Base-by-base conservation (phyloP, 345 rosid genomes). In the Moricandia arvensis region DNA sequence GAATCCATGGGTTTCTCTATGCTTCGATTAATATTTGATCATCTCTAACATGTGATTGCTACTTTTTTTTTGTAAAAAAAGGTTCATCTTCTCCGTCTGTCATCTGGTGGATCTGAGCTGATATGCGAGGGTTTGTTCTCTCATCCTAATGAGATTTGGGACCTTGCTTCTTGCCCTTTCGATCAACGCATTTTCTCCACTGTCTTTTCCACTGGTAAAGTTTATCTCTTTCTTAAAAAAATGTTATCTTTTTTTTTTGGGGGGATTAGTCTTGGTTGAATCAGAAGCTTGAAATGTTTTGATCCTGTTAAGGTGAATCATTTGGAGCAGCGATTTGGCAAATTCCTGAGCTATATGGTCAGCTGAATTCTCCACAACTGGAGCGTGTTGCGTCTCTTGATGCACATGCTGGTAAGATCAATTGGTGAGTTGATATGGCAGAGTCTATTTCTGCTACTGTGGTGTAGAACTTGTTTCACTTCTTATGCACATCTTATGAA, bases 341-440 rank as follows among this genome's bases (percentile, higher is more conserved):
- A 83, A 92, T 95, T 53, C 99, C 96, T n/a, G 99, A 95, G 89
- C 72, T 95, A 54, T 89, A 92, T 68, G 97, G 97, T 59, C 97
- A 90, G 66, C 49, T 85, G 43, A 91, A 79, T 84, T 92, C 97
- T 2, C 96, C 97, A 66, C 97, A 92, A 43, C 54, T 89, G 85
- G 99, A 90, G 82, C 85, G 80, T 60, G 76, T 89, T 67, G 91
- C 97, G 2, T 86, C 88, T 8, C 99, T 95, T 71, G 96, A 92
- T 88, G 85, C 83, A 21, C 96, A 88, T 79, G 86, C 62, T 79
- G 85, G 93, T 58, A 92, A 90, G 87, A 85, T 92, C 60, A 88
- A 87, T 78, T 86, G 97, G 96, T 89, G 82, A 86, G 91, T 80
- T 79, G 73, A 15, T n/a, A n/a, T 82, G 27, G 10, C 55, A 24